Evolutionary conservation across 352 stramenopile species (phyloP), one percentile per base, ranked within the genome.

Genomic region (Phytopythium delawarense): DNA sequence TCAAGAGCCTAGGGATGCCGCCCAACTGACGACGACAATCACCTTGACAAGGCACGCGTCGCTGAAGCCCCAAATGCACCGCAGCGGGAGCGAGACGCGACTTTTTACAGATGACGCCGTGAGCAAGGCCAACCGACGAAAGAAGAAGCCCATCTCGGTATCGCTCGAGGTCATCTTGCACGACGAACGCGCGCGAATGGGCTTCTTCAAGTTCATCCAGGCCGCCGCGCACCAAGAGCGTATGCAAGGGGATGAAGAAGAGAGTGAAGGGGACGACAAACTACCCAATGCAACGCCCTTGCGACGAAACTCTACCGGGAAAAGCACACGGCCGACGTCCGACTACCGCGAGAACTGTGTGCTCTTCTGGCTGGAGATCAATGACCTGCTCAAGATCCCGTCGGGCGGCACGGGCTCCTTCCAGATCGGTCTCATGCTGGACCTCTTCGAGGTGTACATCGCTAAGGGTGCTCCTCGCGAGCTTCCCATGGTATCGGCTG

Each of bases 361-460:
- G 11, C 51, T 89, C n/a, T 89, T 87, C 45, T 89, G 79, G 79
- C 67, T 89, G 18, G 79, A 89, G 53, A 86, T 89, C 44, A 84
- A 64, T 32, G 79, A 87, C 32, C 50, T 89, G 42, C 71, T 89
- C 32, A 89, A 87, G 64, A 87, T 89, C 21, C 79, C 77, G 7
- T 45, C 65, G 0, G 65, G 62, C 40, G 62, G 62, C 7, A 65
- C 72, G 0, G 79, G 77, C 0, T 74, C 71, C 45, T 89, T 89
- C 53, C 77, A 86, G 53, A 65, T 84, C 18, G 75, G 77, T 2
- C 63, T 89, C 28, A 84, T 89, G 77, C 63, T 79, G 11, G 79
- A 87, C 40, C 55, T 89, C 3, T 89, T 77, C 45, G 77, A 87
- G 32, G 71, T 80, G 5, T 89, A 89, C 62, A 58, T 87, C 2